Conservation (phyloP, 495 filamentous ascomycete species). For the Xylaria sp. region DNA sequence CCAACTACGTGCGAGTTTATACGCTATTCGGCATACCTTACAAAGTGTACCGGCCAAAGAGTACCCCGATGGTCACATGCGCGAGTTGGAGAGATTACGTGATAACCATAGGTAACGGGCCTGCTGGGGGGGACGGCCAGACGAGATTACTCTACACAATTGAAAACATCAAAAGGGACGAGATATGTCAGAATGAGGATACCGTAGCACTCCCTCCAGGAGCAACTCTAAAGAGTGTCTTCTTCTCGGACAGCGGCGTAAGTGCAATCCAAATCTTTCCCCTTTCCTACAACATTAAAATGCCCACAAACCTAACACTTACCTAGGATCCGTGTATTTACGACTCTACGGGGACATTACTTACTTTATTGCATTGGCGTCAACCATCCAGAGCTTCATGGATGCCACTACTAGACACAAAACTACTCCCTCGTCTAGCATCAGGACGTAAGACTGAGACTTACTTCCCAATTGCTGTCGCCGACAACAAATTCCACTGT, state of each 20-base stretch:
- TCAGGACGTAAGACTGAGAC: slow-evolving; percentile 84
- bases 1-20: slow-evolving; percentile 88
- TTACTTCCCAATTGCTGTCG: slow-evolving; percentile 96
- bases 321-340: slow-evolving; percentile 88
- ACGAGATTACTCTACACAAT: slow-evolving; percentile 83
- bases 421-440: slow-evolving; percentile 77
- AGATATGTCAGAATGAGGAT: slow-evolving; percentile 90
- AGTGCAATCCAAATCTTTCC: slow-evolving; percentile 36
- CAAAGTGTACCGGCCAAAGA: slow-evolving; percentile 88
- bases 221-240: slow-evolving; percentile 75
- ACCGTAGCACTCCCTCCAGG: slow-evolving; percentile 81
- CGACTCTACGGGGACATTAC: slow-evolving; percentile 84
- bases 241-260: slow-evolving; percentile 89
- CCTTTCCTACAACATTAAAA: not conserved
- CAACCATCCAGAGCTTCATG: slow-evolving; percentile 82
- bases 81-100: slow-evolving; percentile 94
- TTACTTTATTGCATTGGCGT: slow-evolving; percentile 91
- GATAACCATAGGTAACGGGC: slow-evolving; percentile 90
- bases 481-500: slow-evolving; percentile 92
- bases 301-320: slow-evolving; percentile 31
- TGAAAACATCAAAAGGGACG: slow-evolving; percentile 91
- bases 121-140: slow-evolving; percentile 77
- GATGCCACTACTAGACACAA: slow-evolving; percentile 92
- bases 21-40: slow-evolving; percentile 91
- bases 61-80: slow-evolving; percentile 86